A percentile compares a stretch with the other conserved stretches of the same genome.
Evolutionary conservation across 139 green algal genomes (phyloP).

Genomic region (Klebsormidium nitens): DNA sequence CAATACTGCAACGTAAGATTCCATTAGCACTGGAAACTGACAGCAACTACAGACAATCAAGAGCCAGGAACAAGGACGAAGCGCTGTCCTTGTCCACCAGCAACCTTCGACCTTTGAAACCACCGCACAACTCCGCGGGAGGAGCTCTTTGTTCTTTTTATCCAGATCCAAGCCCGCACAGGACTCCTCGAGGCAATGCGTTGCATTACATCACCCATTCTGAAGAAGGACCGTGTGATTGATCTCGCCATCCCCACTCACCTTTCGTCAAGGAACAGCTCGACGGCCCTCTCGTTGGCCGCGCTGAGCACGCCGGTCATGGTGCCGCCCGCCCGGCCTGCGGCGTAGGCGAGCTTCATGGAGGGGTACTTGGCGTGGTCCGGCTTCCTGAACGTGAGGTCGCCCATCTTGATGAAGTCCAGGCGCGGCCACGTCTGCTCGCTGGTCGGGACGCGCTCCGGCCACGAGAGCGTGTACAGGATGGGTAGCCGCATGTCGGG

Average conservation of each 20-base stretch:
- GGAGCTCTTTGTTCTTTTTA: too few species aligned
- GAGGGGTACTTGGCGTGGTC: slow-evolving; percentile 94
- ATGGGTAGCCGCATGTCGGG: slow-evolving; percentile 99
- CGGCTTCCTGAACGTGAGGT: slow-evolving; percentile 88
- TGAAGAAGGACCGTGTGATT: background rate
- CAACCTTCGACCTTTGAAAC: too few species aligned
- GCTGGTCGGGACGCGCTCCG: slow-evolving; percentile 67
- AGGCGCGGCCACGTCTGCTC: slow-evolving; percentile 86
- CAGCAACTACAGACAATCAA: too few species aligned
- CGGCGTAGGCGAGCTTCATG: slow-evolving; percentile 90
- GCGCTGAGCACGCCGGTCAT: slow-evolving; percentile 96
- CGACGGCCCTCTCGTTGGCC: slow-evolving; percentile 95
- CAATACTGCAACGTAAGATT: too few species aligned
- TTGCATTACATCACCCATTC: slow-evolving; percentile 1
- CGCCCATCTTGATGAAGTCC: slow-evolving; percentile 67
- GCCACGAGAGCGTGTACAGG: slow-evolving; percentile 98
- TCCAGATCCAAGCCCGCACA: too few species aligned
- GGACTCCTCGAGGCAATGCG: too few species aligned
- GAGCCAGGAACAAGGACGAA: too few species aligned
- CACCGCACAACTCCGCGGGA: too few species aligned
- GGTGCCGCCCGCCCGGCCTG: slow-evolving; percentile 86
- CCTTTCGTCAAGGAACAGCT: slow-evolving; percentile 92
- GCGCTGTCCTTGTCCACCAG: too few species aligned
- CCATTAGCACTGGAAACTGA: too few species aligned
- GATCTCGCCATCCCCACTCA: too few species aligned